Evolutionary conservation across 805 yeast genomes (phyloP).

Genomic region (Dipodascus albidus): DNA sequence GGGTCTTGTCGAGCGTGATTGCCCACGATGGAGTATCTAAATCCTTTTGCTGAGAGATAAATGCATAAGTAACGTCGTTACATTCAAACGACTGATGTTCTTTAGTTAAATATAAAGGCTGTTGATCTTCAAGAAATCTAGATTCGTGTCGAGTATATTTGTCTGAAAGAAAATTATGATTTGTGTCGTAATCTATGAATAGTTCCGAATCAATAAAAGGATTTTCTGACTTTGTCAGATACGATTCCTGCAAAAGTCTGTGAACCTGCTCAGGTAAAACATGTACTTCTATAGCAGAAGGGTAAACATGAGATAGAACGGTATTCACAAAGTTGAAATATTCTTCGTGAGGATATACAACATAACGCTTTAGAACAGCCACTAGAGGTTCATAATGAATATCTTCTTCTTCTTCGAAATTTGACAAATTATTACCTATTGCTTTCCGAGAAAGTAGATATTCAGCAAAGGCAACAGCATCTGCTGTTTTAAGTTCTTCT

Average conservation of each 20-base stretch:
- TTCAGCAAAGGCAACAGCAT: background rate
- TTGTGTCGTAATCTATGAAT: background rate
- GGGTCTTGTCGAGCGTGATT: conserved; percentile 6
- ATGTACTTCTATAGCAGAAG: background rate
- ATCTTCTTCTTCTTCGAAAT: background rate
- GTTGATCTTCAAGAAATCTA: background rate
- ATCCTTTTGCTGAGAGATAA: background rate
- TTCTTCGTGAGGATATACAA: background rate
- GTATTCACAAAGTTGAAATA: background rate
- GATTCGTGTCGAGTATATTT: background rate
- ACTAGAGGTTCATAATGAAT: background rate
- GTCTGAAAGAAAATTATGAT: background rate
- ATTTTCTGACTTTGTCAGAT: background rate
- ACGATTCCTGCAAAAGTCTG: background rate
- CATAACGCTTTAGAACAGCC: background rate
- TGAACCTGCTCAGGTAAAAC: background rate
- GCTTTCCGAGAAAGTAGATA: background rate
- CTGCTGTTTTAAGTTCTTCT: background rate
- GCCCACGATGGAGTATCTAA: conserved; percentile 6
- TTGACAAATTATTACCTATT: too few species aligned
- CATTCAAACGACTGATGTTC: background rate
- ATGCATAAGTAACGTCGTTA: background rate
- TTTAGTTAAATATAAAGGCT: background rate
- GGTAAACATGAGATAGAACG: background rate
- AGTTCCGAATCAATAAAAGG: background rate